phyloP scores from a whole-genome alignment of 1,284 basidiomycete species.

The Takashimella tepidaria region DNA sequence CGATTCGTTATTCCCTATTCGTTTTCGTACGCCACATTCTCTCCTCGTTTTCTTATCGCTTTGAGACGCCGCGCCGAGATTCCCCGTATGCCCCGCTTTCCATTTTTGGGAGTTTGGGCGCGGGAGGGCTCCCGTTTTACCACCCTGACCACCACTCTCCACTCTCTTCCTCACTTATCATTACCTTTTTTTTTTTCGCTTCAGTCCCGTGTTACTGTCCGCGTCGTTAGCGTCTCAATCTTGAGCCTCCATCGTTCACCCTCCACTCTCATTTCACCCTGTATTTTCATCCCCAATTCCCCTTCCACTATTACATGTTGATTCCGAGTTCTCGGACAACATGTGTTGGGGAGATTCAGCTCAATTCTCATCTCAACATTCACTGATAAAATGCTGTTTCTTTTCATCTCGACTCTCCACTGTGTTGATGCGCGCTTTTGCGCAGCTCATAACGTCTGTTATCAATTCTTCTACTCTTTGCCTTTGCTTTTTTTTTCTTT shows the following conservation, averaged over 20 bases:
- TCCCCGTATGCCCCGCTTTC: constrained; percentile 32
- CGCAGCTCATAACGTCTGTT: background rate
- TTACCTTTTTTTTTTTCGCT: background rate
- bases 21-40: too few relatives aligned
- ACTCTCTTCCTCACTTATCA: background rate
- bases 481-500: too few relatives aligned
- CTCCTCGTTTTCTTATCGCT: too few relatives aligned
- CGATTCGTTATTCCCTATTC: too few relatives aligned
- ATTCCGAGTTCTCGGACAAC: too few relatives aligned
- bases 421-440: background rate
- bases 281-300: background rate
- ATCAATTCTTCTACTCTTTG: background rate
- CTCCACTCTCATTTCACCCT: background rate
- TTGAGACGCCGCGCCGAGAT: constrained; percentile 15
- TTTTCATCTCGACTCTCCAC: too few relatives aligned
- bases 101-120: constrained; percentile 27
- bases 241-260: background rate
- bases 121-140: constrained; percentile 35
- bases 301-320: background rate
- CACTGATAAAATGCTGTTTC: background rate
- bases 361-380: too few relatives aligned
- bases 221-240: background rate
- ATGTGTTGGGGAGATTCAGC: too few relatives aligned
- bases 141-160: too few relatives aligned
- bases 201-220: background rate